A percentile compares a stretch with the other conserved stretches of the same genome.
phyloP scores from a whole-genome alignment of 495 filamentous ascomycete genomes.

The Annulohypoxylon bovei region DNA sequence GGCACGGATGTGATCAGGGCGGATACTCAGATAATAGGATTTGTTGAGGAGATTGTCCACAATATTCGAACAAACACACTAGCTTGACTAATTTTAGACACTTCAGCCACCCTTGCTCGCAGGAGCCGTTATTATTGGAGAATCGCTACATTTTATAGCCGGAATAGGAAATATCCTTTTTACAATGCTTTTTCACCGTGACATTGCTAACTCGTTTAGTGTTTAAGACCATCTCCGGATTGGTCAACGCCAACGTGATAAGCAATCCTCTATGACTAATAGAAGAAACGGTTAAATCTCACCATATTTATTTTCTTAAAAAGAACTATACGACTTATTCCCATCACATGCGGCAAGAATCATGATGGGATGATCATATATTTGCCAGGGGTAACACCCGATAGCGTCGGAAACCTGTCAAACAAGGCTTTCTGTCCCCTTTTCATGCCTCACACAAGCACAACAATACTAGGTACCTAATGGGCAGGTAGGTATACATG shows the following conservation, averaged over 20 bases:
- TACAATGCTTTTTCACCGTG: background rate
- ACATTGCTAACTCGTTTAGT: background rate
- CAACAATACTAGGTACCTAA: background rate
- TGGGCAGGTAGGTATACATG: background rate
- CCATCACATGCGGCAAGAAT: constrained; percentile 21
- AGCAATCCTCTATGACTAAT: background rate
- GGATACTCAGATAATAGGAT: background rate
- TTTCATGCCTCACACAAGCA: constrained; percentile 10
- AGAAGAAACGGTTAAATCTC: background rate
- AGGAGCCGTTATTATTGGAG: constrained; percentile 39
- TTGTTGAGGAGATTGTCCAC: constrained; percentile 15
- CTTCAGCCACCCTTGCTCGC: constrained; percentile 40
- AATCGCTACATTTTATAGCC: constrained; percentile 33
- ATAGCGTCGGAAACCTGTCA: constrained; percentile 36
- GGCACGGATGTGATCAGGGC: constrained; percentile 1
- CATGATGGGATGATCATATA: constrained; percentile 14
- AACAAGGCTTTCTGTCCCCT: constrained; percentile 9
- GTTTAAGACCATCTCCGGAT: background rate
- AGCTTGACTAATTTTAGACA: constrained; percentile 38
- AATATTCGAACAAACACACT: constrained; percentile 19
- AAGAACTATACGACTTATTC: constrained; percentile 7
- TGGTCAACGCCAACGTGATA: background rate
- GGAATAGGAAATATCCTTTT: constrained; percentile 37
- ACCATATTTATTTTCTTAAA: background rate
- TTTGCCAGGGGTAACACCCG: constrained; percentile 41